Conservation (phyloP, 140 eudicot species). For the Oenanthe javanica region DNA sequence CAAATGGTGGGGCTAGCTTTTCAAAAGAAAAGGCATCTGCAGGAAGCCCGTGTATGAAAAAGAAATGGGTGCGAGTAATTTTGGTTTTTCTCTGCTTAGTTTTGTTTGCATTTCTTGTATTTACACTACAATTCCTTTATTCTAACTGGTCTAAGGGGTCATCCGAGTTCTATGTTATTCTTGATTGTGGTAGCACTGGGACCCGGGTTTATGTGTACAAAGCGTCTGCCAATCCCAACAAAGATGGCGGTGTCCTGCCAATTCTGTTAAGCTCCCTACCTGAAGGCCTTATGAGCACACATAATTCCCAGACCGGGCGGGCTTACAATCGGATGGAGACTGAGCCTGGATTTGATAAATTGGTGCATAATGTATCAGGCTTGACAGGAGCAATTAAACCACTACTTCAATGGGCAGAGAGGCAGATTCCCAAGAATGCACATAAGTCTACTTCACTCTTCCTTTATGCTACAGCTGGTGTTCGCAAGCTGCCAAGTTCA, state of each 20-base stretch:
- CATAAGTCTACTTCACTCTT: conserved; percentile 72
- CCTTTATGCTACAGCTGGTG: conserved; percentile 98
- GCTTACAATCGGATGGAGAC: conserved; percentile 97
- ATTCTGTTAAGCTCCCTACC: conserved; percentile 58
- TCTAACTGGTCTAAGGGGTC: conserved; percentile 53
- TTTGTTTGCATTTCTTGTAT: conserved; percentile 40
- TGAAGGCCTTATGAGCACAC: conserved; percentile 35
- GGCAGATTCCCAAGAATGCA: conserved; percentile 69
- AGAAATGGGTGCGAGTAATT: conserved; percentile 47
- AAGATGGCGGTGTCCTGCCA: conserved; percentile 53
- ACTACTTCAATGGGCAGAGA: conserved; percentile 75
- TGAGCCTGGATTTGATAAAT: conserved; percentile 85
- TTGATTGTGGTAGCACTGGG: conserved; percentile 98
- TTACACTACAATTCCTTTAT: conserved; percentile 34
- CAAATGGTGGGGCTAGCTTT: conserved; percentile 52
- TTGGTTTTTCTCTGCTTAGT: conserved; percentile 47
- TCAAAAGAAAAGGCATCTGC: conserved; percentile 61
- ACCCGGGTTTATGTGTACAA: conserved; percentile 81
- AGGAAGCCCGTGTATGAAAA: conserved; percentile 32
- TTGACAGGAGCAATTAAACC: conserved; percentile 78
- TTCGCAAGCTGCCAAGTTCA: conserved; percentile 74
- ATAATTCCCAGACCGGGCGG: conserved; percentile 53
- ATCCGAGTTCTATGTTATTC: conserved; percentile 71
- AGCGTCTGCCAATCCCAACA: conserved; percentile 57
- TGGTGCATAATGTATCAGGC: conserved; percentile 74